Evolutionary conservation across 257 asterid species (phyloP).

Genomic region (Cynanchum wilfordii): DNA sequence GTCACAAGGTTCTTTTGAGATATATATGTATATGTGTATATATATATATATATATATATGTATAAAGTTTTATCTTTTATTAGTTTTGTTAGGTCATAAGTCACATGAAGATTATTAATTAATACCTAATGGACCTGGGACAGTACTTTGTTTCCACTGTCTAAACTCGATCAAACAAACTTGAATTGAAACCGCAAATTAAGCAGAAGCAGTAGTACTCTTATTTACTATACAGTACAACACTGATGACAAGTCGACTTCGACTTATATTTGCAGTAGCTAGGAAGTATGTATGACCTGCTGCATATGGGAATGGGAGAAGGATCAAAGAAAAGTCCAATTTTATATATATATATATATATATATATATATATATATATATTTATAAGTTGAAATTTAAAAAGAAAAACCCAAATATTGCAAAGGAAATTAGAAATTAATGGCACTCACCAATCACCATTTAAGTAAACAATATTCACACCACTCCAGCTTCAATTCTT

Average conservation of each 20-base stretch:
- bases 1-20: neutral
- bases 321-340: no score
- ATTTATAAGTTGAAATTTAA: neutral
- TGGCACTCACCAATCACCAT: no score
- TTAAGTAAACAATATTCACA: neutral
- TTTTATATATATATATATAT: no score
- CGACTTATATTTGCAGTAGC: conserved; percentile 3
- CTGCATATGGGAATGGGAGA: neutral
- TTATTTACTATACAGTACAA: neutral
- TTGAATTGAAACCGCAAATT: neutral
- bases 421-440: no score
- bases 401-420: no score
- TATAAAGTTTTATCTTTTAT: neutral
- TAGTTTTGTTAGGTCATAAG: neutral
- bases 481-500: neutral
- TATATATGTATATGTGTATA: neutral
- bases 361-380: no score
- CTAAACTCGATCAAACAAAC: neutral
- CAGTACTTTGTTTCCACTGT: neutral
- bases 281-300: neutral
- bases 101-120: neutral
- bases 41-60: no score
- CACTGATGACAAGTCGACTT: conserved; percentile 6
- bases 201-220: neutral
- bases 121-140: neutral